Evolutionary conservation across 108 stramenopile species (phyloP).

Genomic region (Fragilaria radians): DNA sequence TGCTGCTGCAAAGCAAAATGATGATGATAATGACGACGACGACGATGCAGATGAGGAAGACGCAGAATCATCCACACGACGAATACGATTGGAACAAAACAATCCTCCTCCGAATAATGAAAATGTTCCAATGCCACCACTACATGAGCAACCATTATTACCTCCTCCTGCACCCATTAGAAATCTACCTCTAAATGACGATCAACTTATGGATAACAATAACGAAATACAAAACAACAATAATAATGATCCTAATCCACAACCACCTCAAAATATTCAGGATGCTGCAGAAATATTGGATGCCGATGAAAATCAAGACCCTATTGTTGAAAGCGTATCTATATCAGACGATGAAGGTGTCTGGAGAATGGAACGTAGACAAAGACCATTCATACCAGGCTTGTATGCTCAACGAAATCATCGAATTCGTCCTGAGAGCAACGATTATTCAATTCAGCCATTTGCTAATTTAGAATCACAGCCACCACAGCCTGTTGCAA

Average conservation of each 20-base stretch:
- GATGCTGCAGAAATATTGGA: constrained; percentile 8
- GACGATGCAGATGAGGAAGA: not conserved
- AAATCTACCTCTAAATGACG: not conserved
- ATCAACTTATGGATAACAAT: not conserved
- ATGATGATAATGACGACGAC: not conserved
- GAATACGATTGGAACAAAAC: not conserved
- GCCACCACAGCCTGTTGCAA: not conserved
- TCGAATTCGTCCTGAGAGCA: not conserved
- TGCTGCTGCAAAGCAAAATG: not conserved
- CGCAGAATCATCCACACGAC: not conserved
- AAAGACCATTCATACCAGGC: not conserved
- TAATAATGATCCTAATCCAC: not conserved
- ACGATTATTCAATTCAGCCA: not conserved
- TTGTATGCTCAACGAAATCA: constrained; percentile 1
- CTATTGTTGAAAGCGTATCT: constrained; percentile 19
- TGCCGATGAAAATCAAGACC: constrained; percentile 2
- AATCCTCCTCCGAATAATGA: no score
- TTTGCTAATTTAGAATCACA: not conserved
- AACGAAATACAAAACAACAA: not conserved
- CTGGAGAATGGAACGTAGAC: not conserved
- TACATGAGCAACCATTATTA: not conserved
- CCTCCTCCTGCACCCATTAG: not conserved
- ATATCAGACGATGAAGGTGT: constrained; percentile 39
- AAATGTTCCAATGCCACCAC: not conserved
- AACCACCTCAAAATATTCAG: not conserved